Evolutionary conservation across 2,329 filamentous ascomycete genomes (phyloP).

Genomic region (Ceratocystis alfenasii): DNA sequence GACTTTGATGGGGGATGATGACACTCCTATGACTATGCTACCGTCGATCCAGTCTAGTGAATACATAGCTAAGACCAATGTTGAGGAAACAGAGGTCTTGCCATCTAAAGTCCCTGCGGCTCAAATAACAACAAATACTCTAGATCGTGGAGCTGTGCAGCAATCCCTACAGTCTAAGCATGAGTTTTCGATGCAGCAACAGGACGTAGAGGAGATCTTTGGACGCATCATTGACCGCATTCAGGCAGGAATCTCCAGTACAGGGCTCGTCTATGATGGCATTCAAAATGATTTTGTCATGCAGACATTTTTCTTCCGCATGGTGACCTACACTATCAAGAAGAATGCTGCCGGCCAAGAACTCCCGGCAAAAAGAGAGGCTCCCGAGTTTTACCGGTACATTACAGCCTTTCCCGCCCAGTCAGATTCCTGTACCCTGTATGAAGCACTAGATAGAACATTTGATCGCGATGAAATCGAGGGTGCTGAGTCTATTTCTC

Average conservation of each 20-base stretch:
- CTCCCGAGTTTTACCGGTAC: conserved; percentile 43
- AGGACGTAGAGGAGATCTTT: conserved; percentile 94
- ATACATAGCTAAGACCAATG: not conserved
- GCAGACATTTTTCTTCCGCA: conserved; percentile 53
- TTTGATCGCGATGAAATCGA: conserved; percentile 71
- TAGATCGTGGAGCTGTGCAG: conserved; percentile 32
- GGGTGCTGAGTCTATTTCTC: conserved; percentile 45
- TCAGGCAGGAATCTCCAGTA: conserved; percentile 72
- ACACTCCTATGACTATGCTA: conserved; percentile 5
- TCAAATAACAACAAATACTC: not conserved
- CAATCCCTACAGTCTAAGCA: conserved; percentile 32
- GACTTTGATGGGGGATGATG: conserved; percentile 16
- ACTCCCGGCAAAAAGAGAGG: conserved; percentile 21
- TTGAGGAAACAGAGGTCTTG: not conserved
- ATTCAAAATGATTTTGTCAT: conserved; percentile 75
- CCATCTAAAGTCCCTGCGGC: not conserved
- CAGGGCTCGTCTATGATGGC: conserved; percentile 49
- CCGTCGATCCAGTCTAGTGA: not conserved
- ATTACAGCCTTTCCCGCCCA: conserved; percentile 49
- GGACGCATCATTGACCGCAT: conserved; percentile 82
- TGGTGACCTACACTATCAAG: conserved; percentile 48
- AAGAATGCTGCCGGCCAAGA: conserved; percentile 30
- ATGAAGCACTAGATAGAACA: conserved; percentile 71
- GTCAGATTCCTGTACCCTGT: conserved; percentile 49
- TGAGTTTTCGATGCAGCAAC: conserved; percentile 41